Evolutionary conservation across 139 green algal genomes (phyloP).

Genomic region (Tetraselmis striata): DNA sequence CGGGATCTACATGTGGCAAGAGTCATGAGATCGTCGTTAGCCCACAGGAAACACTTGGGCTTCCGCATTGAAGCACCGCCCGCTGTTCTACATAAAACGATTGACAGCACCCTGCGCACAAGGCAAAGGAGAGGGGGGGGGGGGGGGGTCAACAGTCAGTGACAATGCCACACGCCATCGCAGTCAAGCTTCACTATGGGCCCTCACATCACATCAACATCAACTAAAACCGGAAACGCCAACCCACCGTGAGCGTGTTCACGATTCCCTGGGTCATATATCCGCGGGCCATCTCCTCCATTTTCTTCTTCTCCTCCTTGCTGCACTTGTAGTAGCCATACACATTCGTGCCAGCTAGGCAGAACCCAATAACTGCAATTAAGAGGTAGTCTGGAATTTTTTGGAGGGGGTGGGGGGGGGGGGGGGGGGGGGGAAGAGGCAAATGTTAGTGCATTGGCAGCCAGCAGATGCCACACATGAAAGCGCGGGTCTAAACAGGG

Average conservation of each 20-base stretch:
- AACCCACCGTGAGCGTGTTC: not conserved
- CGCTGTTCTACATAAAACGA: not conserved
- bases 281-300: constrained; percentile 20
- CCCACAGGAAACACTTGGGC: too few relatives aligned
- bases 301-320: constrained; percentile 49
- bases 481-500: constrained; percentile 7
- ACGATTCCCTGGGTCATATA: not conserved
- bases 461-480: constrained; percentile 8
- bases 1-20: too few relatives aligned
- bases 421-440: too few relatives aligned
- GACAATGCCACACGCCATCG: too few relatives aligned
- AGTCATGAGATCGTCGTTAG: too few relatives aligned
- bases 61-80: too few relatives aligned
- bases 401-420: too few relatives aligned
- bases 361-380: constrained; percentile 70
- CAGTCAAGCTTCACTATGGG: too few relatives aligned
- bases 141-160: not conserved
- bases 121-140: not conserved
- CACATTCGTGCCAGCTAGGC: constrained; percentile 72
- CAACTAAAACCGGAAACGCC: too few relatives aligned
- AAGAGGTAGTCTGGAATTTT: constrained; percentile 78
- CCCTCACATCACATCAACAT: too few relatives aligned
- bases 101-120: not conserved
- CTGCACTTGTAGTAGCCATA: constrained; percentile 85
- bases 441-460: constrained; percentile 1